Percentiles rank a stretch among this genome's conserved stretches.
phyloP scores from a whole-genome alignment of 2,329 filamentous ascomycete genomes.

The Colletotrichum sp. region DNA sequence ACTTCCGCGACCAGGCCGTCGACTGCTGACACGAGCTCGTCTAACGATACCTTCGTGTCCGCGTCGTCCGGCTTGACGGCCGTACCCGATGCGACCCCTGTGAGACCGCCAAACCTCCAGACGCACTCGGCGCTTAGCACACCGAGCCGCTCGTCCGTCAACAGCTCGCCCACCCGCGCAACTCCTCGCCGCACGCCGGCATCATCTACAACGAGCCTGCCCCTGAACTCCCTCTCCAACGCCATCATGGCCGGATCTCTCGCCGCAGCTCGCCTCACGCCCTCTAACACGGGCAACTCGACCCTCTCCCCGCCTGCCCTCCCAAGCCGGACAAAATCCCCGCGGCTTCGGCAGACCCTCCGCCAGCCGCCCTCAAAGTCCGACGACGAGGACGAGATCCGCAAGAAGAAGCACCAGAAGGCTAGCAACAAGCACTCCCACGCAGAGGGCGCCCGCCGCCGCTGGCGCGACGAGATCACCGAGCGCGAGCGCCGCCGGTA shows the following conservation, averaged over 20 bases:
- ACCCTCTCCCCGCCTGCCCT: conserved; percentile 43
- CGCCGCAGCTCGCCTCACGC: conserved; percentile 64
- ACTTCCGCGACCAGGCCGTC: conserved; percentile 18
- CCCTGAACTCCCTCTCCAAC: conserved; percentile 70
- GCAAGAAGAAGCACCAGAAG: conserved; percentile 49
- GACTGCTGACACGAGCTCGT: conserved; percentile 24
- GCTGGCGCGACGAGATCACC: conserved; percentile 79
- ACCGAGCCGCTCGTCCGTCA: conserved; percentile 11
- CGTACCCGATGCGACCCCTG: background rate
- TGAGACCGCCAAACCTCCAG: background rate
- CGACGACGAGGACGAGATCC: conserved; percentile 60
- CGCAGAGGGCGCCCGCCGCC: conserved; percentile 75
- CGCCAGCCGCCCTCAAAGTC: conserved; percentile 57
- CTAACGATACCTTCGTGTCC: conserved; percentile 31
- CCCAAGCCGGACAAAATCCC: conserved; percentile 49
- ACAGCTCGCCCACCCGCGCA: conserved; percentile 41
- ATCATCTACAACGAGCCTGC: conserved; percentile 45
- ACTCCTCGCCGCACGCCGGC: conserved; percentile 30
- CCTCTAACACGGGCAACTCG: conserved; percentile 43
- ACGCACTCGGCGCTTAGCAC: background rate
- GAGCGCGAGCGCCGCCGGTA: conserved; percentile 78
- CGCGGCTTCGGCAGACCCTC: conserved; percentile 69
- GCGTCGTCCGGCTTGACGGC: conserved; percentile 30
- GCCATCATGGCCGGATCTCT: conserved; percentile 79
- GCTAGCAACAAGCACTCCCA: conserved; percentile 72